Percentiles rank a stretch among this genome's conserved stretches.
Conservation (phyloP, 2,329 filamentous ascomycete genomes). For the Hymenoscyphus fructigenus region DNA sequence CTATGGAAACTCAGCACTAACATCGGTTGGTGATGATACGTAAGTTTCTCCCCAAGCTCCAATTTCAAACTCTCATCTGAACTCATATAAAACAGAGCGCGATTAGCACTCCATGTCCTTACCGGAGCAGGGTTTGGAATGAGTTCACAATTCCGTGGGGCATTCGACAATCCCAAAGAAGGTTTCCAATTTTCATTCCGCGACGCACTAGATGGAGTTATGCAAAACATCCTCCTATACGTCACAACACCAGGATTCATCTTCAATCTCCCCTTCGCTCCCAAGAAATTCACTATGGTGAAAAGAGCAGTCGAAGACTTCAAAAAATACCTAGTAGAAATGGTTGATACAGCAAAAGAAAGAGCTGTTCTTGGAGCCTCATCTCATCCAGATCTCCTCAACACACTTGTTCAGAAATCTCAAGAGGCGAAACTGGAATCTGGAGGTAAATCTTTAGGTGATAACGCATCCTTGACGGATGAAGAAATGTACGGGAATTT, state of each 20-base stretch:
- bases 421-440: background rate
- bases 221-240: background rate
- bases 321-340: background rate
- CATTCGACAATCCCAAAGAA: background rate
- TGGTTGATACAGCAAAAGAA: background rate
- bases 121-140: constrained; percentile 48
- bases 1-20: constrained; percentile 15
- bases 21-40: constrained; percentile 22
- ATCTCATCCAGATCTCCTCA: background rate
- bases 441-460: background rate
- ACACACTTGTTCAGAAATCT: background rate
- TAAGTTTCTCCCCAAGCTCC: constrained; percentile 16
- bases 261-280: background rate
- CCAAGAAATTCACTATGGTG: background rate
- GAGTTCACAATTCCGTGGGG: constrained; percentile 8
- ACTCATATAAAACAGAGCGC: constrained; percentile 43
- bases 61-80: background rate
- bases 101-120: constrained; percentile 50
- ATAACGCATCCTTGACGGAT: background rate
- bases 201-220: background rate
- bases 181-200: constrained; percentile 4
- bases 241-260: background rate
- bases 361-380: background rate
- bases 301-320: background rate
- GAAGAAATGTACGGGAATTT: constrained; percentile 61